Base-by-base conservation (phyloP, 108 stramenopile species). In the Conticribra weissflogii region DNA sequence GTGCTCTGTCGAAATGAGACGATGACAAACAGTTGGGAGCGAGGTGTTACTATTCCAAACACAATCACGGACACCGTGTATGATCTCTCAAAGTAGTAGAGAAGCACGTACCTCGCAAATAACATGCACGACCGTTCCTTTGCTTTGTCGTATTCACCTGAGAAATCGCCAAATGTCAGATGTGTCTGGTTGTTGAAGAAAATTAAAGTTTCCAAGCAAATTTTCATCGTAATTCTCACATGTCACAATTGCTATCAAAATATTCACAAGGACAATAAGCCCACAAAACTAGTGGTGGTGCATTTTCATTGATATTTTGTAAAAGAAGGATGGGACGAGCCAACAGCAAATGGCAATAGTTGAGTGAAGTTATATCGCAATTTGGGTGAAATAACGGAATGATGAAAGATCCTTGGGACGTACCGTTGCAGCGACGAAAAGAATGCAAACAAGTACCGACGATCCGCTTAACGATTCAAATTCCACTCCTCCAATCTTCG, bases 191-290 rank as follows among this genome's bases (percentile, higher is more conserved):
- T 16, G 16, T 7, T 30, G 27, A 57, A 18, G 18, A 41, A 41
- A 41, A 41, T 41, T 41, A 41, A 54, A 69, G 9, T 52, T 16
- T 12, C 47, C 45, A 1, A 27, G 56, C 1, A 54, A 54, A 31
- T 49, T 58, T 25, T n/a, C n/a, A n/a, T n/a, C n/a, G n/a, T 46
- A 33, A 50, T 58, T 59, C 33, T 47, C 68, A 15, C 55, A 17
- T 1, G 68, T 69, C n/a, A 69, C 68, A 51, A 69, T 69, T 23
- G 68, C 68, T 24, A 69, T 69, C 46, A 69, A 51, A 34, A 69
- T 69, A 34, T 69, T 69, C 8, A 69, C 68, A 28, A 69, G 41
- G 8, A 69, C 56, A 14, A 69, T 69, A 0, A 69, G 15, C 19
- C 68, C 68, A 28, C 29, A 58, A 57, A 69, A 69, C 66, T 64